Conservation (phyloP, 108 stramenopile genomes). For the Skeletonema potamos region DNA sequence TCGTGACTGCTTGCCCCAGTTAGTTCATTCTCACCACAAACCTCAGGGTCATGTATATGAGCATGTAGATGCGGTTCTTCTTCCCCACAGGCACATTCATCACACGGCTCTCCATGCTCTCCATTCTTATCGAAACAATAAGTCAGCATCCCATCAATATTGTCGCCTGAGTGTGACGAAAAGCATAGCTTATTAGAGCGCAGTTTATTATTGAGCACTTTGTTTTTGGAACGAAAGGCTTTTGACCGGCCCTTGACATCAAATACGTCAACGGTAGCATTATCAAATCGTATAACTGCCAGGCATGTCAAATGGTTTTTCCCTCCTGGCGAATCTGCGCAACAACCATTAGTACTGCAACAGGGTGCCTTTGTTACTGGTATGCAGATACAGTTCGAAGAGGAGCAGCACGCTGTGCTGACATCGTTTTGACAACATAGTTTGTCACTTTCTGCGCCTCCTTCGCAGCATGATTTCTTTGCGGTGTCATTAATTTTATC, state of each 20-base stretch:
- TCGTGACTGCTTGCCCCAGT: neutral
- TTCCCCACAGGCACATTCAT: slow-evolving; percentile 55
- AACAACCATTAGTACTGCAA: neutral
- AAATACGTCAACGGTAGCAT: slow-evolving; percentile 26
- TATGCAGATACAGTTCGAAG: neutral
- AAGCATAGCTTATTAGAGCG: slow-evolving; percentile 43
- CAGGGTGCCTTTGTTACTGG: neutral
- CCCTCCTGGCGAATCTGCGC: neutral
- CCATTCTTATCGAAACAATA: slow-evolving; percentile 62
- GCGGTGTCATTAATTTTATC: neutral
- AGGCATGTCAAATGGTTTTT: slow-evolving; percentile 11
- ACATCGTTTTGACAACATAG: neutral
- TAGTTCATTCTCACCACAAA: slow-evolving; percentile 10
- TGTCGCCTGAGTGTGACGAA: slow-evolving; percentile 37
- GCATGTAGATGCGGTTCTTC: slow-evolving; percentile 62
- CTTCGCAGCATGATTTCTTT: neutral
- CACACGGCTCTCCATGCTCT: slow-evolving; percentile 53
- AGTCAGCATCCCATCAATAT: slow-evolving; percentile 46
- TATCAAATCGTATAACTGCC: slow-evolving; percentile 21
- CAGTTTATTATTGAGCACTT: neutral
- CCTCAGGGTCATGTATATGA: slow-evolving; percentile 36
- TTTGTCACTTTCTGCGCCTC: neutral
- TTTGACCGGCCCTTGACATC: slow-evolving; percentile 21
- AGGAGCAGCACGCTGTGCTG: neutral
- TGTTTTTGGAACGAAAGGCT: slow-evolving; percentile 15